Base-by-base conservation (phyloP, 257 asterid species). In the Scutellaria baicalensis region DNA sequence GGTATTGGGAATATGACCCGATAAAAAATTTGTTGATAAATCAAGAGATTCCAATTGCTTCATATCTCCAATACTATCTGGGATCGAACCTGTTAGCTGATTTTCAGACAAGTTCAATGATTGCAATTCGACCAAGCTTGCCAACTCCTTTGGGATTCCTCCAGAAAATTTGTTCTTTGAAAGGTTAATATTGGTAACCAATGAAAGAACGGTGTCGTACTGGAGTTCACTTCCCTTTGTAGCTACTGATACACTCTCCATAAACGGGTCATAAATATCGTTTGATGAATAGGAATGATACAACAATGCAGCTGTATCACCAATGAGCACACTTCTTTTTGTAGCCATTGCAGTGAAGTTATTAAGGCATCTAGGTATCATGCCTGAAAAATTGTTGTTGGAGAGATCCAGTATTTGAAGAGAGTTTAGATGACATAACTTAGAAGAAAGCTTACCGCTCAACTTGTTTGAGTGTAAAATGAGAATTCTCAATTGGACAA, bases 391-490 rank as follows among this genome's bases (percentile, higher is more conserved):
- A 2, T 31, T 52, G 40, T 81, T 80, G 68, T 59, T 10, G 3
- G 88, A 75, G 44, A 81, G 60, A 59, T 81, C 84, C 69, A 84
- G 68, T 23, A 84, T 61, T 39, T 80, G 86, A 36, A 84, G 71
- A 38, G 65, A 43, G 8, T 12, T 52, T 1, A 84, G 74, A 8
- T 27, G 45, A 10, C 84, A 84, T 18, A 84, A 14, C 6, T 33
- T 21, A 3, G 66, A 36, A 66, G 76, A 27, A 51, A 80, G 62
- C 18, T 62, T 38, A 43, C 88, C 83, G 31, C 50, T 64, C 31
- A 83, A 69, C 68, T 59, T 65, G 68, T 83, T 83, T 16, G 83
- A 75, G 38, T 73, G 71, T 5, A 83, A 50, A 54, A 75, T 66
- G 45, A 77, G 65, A 55, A 77, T 4, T 62, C 14, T 43, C 79